Base-by-base conservation (phyloP, 2,329 filamentous ascomycete genomes). In the Sarocladium oryzae region DNA sequence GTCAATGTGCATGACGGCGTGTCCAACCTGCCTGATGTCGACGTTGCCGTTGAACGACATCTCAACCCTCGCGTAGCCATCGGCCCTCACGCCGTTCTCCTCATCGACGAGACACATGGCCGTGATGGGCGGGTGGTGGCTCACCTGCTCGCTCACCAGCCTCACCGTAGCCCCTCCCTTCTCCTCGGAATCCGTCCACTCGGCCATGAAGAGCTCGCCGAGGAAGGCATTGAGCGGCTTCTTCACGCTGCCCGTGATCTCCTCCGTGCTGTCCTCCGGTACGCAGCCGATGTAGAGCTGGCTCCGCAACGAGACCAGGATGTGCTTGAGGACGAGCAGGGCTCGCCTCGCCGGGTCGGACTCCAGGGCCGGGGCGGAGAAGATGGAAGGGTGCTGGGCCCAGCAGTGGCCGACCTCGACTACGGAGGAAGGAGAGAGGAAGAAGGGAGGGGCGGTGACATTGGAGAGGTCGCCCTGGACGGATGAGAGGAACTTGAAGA, bases 161-260 rank as follows among this genome's bases (percentile, higher is more conserved):
- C 32, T 38, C 20, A 74, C 66, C 5, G 62, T 68, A 0, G 61
- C 64, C 11, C 58, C 54, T 10, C 9, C 9, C 23, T 28, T 20
- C 21, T 43, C 9, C 37, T 40, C 37, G 18, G 57, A 49, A 20
- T 70, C 63, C 1, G 56, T 63, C 69, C 69, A 73, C 0, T 60
- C 62, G 0, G 69, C 70, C 1, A 78, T 56, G 56, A 77, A 78
- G 1, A 77, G 53, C 59, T 78, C 75, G 15, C 75, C 75, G 0
- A 78, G 63, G 49, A 78, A 78, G 6, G 75, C 74, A 53, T 78
- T 78, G 6, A 78, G 66, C 2, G 75, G 75, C 56, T 78, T 78
- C 60, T 75, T 75, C 61, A 77, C 75, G 54, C 72, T 75, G 46
- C 72, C 73, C 43, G 13, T 13, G 28, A 32, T 21, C 28, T 30